These are phyloP conservation scores for Tetracladium marchalianum DNA, from an alignment of 495 filamentous ascomycete species.

Conservation along the genomic window DNA sequence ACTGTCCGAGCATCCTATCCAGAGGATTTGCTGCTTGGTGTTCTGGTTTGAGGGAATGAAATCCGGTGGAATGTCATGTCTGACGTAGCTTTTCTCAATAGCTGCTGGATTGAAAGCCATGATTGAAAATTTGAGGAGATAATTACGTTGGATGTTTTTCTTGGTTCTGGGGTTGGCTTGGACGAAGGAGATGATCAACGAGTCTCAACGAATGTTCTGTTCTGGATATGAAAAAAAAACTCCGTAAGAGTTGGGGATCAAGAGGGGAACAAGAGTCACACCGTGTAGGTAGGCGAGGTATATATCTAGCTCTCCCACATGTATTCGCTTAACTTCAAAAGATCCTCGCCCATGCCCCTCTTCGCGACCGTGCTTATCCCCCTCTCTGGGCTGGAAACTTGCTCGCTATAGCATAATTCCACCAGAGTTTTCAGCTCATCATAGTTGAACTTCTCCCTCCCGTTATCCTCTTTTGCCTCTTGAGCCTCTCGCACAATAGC, in stretches of 20 bases:
- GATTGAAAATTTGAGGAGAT: too few relatives aligned
- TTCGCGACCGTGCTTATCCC: constrained; percentile 65
- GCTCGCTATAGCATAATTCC: constrained; percentile 80
- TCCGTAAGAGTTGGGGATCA: neutral
- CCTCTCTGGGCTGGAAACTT: constrained; percentile 57
- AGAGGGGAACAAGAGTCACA: too few relatives aligned
- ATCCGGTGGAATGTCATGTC: constrained; percentile 6
- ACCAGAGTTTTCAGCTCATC: constrained; percentile 79
- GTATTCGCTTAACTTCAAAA: constrained; percentile 67
- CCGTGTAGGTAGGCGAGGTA: neutral
- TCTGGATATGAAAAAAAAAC: neutral
- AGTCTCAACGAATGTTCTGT: neutral
- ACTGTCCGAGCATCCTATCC: constrained; percentile 35
- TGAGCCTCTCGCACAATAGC: constrained; percentile 55
- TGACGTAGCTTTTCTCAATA: constrained; percentile 6
- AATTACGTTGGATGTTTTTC: neutral
- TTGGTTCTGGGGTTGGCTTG: too few relatives aligned
- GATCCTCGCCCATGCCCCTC: constrained; percentile 64
- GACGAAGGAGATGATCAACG: too few relatives aligned
- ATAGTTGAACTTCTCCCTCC: constrained; percentile 51
- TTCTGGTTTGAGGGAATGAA: constrained; percentile 24
- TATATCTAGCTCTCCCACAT: constrained; percentile 53
- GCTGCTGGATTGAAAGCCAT: neutral
- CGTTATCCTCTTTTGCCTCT: constrained; percentile 32
- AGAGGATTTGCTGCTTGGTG: constrained; percentile 28